Conservation (phyloP, 345 rosid genomes). For the Citrus unshiu region DNA sequence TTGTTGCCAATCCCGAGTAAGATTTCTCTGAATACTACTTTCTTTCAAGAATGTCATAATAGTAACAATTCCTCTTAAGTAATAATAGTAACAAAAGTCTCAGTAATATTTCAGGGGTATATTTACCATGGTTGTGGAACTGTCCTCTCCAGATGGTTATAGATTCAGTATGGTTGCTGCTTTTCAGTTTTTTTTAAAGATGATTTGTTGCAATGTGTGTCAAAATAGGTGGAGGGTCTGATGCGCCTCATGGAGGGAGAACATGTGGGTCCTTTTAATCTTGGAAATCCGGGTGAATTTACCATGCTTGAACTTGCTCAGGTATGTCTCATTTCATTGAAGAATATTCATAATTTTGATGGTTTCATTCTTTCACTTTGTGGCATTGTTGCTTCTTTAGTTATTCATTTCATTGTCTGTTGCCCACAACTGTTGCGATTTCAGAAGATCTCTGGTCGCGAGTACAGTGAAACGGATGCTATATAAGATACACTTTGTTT, state of each 20-base stretch:
- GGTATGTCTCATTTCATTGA: conserved; percentile 32
- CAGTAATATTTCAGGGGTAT: not conserved
- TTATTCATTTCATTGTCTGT: not conserved
- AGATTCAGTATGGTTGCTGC: not conserved
- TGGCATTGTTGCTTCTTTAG: not conserved
- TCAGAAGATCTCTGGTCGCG: not conserved
- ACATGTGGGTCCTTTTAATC: conserved; percentile 96
- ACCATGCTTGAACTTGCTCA: conserved; percentile 98
- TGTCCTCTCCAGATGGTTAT: not conserved
- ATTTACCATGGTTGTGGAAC: not conserved
- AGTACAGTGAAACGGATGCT: not conserved
- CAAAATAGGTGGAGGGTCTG: conserved; percentile 83
- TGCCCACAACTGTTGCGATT: not conserved
- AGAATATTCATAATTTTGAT: not conserved
- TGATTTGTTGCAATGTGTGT: not conserved
- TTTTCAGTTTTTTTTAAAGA: not conserved
- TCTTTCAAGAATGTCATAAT: not conserved
- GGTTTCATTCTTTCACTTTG: not conserved
- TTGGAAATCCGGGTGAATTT: conserved; percentile 98
- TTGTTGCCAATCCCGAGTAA: not conserved
- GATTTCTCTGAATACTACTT: not conserved
- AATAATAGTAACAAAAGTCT: not conserved
- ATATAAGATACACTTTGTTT: not conserved
- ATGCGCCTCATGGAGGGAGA: conserved; percentile 99
- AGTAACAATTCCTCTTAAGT: not conserved